phyloP scores from a whole-genome alignment of 176 grass and related monocot genomes.

The Coix lacrymajobi region DNA sequence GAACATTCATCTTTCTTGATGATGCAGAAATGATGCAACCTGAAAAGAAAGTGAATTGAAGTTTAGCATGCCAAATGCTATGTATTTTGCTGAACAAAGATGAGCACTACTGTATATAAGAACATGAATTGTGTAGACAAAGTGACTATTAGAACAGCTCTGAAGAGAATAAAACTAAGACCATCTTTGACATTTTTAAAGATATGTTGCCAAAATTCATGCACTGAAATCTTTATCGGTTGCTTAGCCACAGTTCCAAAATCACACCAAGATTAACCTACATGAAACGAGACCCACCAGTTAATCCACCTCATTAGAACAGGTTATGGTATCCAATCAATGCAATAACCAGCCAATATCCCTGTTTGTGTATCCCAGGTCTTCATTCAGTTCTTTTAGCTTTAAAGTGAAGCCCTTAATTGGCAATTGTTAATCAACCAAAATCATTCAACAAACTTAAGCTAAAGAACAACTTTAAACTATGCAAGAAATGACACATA shows the following conservation, averaged over 20 bases:
- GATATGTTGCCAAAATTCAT: neutral
- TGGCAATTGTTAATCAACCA: neutral
- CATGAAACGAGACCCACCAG: neutral
- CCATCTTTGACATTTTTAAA: neutral
- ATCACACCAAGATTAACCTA: neutral
- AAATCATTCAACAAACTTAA: constrained; percentile 9
- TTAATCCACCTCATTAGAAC: neutral
- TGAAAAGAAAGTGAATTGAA: constrained; percentile 29
- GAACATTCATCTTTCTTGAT: constrained; percentile 99
- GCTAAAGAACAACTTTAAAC: neutral
- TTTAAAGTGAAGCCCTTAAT: constrained; percentile 15
- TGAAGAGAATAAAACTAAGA: constrained; percentile 12
- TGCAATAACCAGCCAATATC: constrained; percentile 2
- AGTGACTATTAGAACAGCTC: neutral
- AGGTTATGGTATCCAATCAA: neutral
- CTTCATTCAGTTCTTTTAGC: neutral
- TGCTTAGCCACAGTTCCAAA: neutral
- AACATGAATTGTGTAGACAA: neutral
- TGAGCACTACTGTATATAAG: neutral
- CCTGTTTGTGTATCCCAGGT: neutral
- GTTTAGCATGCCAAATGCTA: constrained; percentile 9
- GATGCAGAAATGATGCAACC: constrained; percentile 82
- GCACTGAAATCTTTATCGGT: neutral
- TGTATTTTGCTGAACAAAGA: constrained; percentile 4
- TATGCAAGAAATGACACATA: neutral